Evolutionary conservation across 768 basidiomycete genomes (phyloP).

Genomic region (Pleurotus salmoneostramineus): DNA sequence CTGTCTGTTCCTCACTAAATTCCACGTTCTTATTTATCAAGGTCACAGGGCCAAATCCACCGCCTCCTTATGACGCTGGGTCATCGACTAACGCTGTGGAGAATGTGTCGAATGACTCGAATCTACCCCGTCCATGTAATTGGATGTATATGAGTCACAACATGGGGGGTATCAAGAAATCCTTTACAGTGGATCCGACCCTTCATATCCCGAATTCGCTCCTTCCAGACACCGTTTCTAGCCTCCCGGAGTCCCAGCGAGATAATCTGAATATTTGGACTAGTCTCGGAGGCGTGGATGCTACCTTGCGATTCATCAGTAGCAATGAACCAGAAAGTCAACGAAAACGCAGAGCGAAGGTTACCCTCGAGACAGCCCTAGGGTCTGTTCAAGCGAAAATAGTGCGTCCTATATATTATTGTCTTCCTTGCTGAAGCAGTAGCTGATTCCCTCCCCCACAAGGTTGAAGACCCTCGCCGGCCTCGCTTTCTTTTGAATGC

Average conservation of each 20-base stretch:
- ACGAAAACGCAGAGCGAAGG: background rate
- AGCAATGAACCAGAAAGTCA: background rate
- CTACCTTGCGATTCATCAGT: background rate
- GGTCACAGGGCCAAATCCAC: background rate
- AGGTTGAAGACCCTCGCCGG: background rate
- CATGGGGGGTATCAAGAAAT: background rate
- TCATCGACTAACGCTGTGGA: background rate
- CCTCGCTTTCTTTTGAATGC: constrained; percentile 19
- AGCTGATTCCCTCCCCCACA: background rate
- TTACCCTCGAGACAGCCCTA: background rate
- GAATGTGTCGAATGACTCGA: background rate
- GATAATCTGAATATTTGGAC: background rate
- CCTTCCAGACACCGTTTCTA: background rate
- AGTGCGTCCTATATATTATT: background rate
- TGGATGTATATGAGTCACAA: background rate
- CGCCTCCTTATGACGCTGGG: background rate
- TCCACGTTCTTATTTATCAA: too few species aligned
- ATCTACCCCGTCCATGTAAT: background rate
- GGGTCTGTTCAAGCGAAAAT: background rate
- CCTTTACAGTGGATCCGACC: background rate
- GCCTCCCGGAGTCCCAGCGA: background rate
- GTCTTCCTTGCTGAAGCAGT: background rate
- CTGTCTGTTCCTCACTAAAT: too few species aligned
- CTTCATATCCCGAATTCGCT: background rate
- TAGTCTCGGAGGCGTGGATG: background rate